Conservation (phyloP, 2,329 filamentous ascomycete genomes). For the Stagonosporopsis chrysanthemi region DNA sequence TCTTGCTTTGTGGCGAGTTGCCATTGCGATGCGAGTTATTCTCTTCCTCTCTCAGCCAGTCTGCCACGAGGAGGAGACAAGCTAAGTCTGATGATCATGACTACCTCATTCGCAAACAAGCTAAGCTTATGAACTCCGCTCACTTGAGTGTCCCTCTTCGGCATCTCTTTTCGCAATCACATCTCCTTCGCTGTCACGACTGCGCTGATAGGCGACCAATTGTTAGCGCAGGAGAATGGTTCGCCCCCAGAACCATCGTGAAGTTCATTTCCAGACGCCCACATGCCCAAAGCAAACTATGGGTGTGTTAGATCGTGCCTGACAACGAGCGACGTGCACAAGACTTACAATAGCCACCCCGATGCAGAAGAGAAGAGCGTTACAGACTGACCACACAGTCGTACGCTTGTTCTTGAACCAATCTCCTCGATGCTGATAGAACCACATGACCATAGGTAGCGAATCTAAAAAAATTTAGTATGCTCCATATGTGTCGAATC, state of each 20-base stretch:
- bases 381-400: conserved; percentile 54
- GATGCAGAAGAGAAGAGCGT: conserved; percentile 52
- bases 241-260: conserved; percentile 33
- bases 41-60: too few species aligned
- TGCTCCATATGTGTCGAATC: too few species aligned
- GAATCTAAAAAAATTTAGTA: too few species aligned
- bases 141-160: too few species aligned
- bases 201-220: conserved; percentile 34
- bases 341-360: conserved; percentile 40
- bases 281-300: conserved; percentile 42
- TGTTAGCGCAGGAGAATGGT: conserved; percentile 42
- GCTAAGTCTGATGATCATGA: too few species aligned
- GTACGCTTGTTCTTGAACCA: conserved; percentile 53
- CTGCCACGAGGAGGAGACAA: too few species aligned
- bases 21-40: too few species aligned
- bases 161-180: too few species aligned
- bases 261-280: conserved; percentile 37
- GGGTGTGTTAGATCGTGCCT: not conserved
- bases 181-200: too few species aligned
- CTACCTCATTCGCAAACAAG: too few species aligned
- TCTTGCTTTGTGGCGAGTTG: too few species aligned
- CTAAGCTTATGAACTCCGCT: too few species aligned
- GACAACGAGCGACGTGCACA: not conserved
- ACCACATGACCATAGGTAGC: conserved; percentile 56
- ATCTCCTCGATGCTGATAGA: conserved; percentile 56